phyloP scores from a whole-genome alignment of 345 rosid genomes.

The Hypericum androsaemum region DNA sequence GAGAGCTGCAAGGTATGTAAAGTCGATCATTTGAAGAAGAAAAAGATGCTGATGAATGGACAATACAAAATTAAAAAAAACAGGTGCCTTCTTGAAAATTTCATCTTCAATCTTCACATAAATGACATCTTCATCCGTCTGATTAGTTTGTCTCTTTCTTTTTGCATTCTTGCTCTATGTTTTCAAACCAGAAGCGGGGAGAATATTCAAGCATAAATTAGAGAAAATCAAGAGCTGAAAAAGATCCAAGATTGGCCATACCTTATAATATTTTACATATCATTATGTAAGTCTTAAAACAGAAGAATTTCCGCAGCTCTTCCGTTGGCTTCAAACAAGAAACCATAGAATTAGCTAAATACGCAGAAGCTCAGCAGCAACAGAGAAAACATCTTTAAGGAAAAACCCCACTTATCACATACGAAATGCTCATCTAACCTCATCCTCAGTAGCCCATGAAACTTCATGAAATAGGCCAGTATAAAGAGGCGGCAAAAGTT shows the following conservation, averaged over 20 bases:
- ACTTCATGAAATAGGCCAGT: too few species aligned
- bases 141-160: conserved; percentile 28
- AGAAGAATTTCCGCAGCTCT: conserved; percentile 51
- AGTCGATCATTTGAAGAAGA: too few species aligned
- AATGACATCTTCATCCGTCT: conserved; percentile 38
- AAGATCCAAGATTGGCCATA: conserved; percentile 16
- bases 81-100: conserved; percentile 58
- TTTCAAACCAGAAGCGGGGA: conserved; percentile 3
- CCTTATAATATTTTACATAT: conserved; percentile 76
- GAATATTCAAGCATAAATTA: neutral
- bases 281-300: conserved; percentile 49
- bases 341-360: conserved; percentile 3
- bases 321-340: too few species aligned
- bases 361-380: neutral
- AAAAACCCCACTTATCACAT: conserved; percentile 16
- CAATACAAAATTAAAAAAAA: neutral
- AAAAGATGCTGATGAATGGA: neutral
- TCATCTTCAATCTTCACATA: conserved; percentile 82
- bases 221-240: neutral
- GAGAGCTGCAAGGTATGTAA: too few species aligned
- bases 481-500: too few species aligned
- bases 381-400: neutral
- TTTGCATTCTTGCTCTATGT: conserved; percentile 42
- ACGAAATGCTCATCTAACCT: too few species aligned
- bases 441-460: too few species aligned